Percentiles rank a stretch among this genome's conserved stretches.
phyloP scores from a whole-genome alignment of 2,329 filamentous ascomycete species.

The Colletotrichum sp. region DNA sequence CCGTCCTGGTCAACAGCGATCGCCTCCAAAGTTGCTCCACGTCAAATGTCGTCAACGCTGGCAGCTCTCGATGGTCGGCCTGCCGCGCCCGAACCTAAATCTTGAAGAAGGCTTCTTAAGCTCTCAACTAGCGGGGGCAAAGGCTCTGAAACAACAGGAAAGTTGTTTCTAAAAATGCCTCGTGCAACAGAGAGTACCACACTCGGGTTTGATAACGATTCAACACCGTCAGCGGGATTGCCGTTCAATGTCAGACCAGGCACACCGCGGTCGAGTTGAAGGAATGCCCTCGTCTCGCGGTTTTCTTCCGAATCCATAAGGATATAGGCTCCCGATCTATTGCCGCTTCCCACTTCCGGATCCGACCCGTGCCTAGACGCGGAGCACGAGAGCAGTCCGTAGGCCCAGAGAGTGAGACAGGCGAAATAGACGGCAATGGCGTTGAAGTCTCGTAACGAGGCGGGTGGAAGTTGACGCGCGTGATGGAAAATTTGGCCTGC shows the following conservation, averaged over 20 bases:
- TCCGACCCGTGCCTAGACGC: not conserved
- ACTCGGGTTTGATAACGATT: constrained; percentile 9
- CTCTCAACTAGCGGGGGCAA: constrained; percentile 13
- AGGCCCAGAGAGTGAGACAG: constrained; percentile 31
- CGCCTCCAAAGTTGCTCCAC: not conserved
- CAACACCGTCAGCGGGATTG: constrained; percentile 5
- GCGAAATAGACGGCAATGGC: constrained; percentile 33
- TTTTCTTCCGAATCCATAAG: constrained; percentile 19
- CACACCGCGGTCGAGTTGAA: constrained; percentile 14
- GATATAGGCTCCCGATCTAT: not conserved
- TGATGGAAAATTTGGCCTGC: constrained; percentile 31
- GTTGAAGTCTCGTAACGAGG: constrained; percentile 24
- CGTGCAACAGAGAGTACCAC: constrained; percentile 7
- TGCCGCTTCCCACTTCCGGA: not conserved
- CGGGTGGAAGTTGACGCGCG: constrained; percentile 21
- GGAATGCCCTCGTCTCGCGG: constrained; percentile 16
- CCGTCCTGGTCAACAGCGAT: not conserved
- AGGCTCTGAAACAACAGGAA: constrained; percentile 17
- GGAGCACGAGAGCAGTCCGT: constrained; percentile 12
- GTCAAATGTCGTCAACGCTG: not conserved
- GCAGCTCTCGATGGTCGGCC: constrained; percentile 10
- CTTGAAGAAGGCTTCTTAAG: constrained; percentile 7
- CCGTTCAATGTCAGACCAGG: constrained; percentile 17
- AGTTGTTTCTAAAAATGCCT: constrained; percentile 10
- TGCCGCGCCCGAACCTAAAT: constrained; percentile 8